Conservation (phyloP, 306 rosid genomes). For the Mimosa bimucronata region DNA sequence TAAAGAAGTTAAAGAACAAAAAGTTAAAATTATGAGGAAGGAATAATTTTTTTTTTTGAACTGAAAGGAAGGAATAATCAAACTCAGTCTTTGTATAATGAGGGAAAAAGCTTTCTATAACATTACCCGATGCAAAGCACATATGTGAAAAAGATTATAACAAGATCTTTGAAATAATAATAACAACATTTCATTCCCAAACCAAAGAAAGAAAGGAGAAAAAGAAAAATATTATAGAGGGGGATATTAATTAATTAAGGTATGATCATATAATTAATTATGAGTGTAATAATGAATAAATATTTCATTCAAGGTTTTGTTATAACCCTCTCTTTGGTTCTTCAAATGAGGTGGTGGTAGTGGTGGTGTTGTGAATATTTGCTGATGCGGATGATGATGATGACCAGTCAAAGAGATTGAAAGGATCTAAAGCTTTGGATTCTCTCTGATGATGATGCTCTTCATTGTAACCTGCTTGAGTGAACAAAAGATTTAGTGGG, state of each 20-base stretch:
- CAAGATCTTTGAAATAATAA: not conserved
- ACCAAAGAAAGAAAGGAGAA: not conserved
- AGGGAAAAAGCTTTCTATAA: not conserved
- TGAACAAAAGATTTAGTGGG: constrained; percentile 59
- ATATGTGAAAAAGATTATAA: not conserved
- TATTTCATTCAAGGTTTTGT: constrained; percentile 28
- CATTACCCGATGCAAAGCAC: not conserved
- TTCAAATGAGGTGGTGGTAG: constrained; percentile 29
- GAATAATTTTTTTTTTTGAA: too few species aligned
- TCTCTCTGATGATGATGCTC: constrained; percentile 25
- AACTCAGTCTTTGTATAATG: not conserved
- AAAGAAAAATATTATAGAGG: not conserved
- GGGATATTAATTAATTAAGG: not conserved
- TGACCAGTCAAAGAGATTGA: constrained; percentile 58
- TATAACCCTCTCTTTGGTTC: constrained; percentile 42
- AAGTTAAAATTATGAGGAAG: not conserved
- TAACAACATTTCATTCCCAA: constrained; percentile 1
- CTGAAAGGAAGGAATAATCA: not conserved
- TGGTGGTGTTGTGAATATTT: constrained; percentile 20
- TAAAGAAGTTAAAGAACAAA: not conserved
- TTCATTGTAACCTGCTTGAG: constrained; percentile 42
- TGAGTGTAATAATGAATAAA: not conserved
- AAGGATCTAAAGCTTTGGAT: constrained; percentile 57
- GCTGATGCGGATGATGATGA: constrained; percentile 24
- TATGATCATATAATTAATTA: not conserved